Percentiles rank a stretch among this genome's conserved stretches.
These are phyloP conservation scores for Selaginella tamariscina DNA, from an alignment of 75 land plant species.

Conservation along the genomic window DNA sequence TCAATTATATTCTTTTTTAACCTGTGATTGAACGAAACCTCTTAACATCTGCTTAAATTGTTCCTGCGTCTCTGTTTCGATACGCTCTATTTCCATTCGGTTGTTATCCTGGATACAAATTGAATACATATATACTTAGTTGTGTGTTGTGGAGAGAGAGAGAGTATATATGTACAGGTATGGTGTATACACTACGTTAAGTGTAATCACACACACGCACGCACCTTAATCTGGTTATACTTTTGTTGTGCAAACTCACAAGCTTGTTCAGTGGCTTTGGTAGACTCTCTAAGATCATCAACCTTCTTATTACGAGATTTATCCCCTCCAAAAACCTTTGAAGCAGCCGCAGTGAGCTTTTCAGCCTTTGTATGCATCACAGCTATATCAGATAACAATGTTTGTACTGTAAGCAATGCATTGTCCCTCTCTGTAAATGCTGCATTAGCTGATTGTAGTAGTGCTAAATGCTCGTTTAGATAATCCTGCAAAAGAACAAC, in stretches of 20 bases:
- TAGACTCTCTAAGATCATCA: conserved; percentile 1
- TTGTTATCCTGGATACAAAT: conserved; percentile 3
- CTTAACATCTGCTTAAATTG: not conserved
- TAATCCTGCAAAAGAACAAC: conserved; percentile 5
- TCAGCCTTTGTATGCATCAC: not conserved
- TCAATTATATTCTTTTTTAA: not conserved
- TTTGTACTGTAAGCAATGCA: conserved; percentile 6
- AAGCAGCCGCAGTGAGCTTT: conserved; percentile 6
- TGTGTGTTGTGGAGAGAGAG: not conserved
- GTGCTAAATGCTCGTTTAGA: not conserved
- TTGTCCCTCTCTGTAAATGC: not conserved
- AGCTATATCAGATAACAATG: not conserved
- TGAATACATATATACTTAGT: not conserved
- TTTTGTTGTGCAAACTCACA: conserved; percentile 8
- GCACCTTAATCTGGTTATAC: conserved; percentile 10
- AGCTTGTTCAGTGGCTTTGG: not conserved
- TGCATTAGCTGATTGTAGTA: not conserved
- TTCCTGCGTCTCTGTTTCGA: not conserved
- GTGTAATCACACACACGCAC: not conserved
- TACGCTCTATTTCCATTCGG: conserved; percentile 2
- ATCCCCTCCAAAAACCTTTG: conserved; percentile 8
- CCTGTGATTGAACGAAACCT: conserved; percentile 5
- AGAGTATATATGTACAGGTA: not conserved
- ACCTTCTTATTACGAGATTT: not conserved
- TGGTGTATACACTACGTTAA: too few relatives aligned